phyloP scores from a whole-genome alignment of 768 basidiomycete species.

The Tremella mesenterica region DNA sequence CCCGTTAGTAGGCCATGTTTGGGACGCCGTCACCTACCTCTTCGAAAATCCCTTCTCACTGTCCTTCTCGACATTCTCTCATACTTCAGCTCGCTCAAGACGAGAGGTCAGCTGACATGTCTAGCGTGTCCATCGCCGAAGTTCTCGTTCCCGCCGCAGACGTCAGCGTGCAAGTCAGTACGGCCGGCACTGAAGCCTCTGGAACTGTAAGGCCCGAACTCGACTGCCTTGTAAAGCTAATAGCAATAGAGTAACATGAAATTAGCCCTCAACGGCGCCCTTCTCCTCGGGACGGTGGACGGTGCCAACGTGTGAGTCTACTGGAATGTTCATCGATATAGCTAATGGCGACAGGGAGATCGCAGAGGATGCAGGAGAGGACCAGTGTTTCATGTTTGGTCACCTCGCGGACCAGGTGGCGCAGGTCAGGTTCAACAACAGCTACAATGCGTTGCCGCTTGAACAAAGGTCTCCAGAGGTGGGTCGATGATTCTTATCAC shows the following conservation, averaged over 20 bases:
- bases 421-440: constrained; percentile 73
- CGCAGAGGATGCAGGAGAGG: constrained; percentile 87
- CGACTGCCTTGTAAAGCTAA: constrained; percentile 55
- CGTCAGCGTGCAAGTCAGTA: constrained; percentile 92
- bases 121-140: constrained; percentile 46
- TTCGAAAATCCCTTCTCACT: too few relatives aligned
- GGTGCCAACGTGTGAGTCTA: constrained; percentile 54
- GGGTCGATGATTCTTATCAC: too few relatives aligned
- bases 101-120: neutral
- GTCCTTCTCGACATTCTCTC: too few relatives aligned
- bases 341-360: constrained; percentile 58
- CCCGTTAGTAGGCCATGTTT: too few relatives aligned
- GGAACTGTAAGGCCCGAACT: constrained; percentile 38
- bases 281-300: constrained; percentile 75
- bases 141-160: constrained; percentile 61
- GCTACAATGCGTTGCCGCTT: constrained; percentile 69
- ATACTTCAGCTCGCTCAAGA: neutral
- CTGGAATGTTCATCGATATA: neutral
- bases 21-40: too few relatives aligned
- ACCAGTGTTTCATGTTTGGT: constrained; percentile 69
- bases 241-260: constrained; percentile 54
- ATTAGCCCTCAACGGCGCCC: constrained; percentile 66
- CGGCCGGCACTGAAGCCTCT: constrained; percentile 79
- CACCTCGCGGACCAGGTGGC: constrained; percentile 55
- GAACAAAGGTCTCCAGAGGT: constrained; percentile 66